Conservation (phyloP, 768 basidiomycete species). For the Trichaptum fuscoviolaceum region DNA sequence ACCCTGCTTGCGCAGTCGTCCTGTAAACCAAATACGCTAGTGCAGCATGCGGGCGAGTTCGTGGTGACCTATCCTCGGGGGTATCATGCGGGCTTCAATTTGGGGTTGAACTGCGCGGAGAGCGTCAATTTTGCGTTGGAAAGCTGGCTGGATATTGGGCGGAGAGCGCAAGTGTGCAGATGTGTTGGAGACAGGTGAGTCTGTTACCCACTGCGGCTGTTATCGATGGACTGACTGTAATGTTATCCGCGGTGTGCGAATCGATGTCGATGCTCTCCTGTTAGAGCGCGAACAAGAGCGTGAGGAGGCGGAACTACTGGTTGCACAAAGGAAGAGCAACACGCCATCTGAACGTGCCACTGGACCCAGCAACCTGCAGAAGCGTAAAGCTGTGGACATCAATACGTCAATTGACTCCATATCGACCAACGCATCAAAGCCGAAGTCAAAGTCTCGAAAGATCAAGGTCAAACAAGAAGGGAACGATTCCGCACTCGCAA, state of each 20-base stretch:
- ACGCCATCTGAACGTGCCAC: conserved; percentile 11
- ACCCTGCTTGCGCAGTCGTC: conserved; percentile 72
- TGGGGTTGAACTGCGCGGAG: conserved; percentile 95
- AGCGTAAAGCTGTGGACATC: conserved; percentile 37
- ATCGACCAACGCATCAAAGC: conserved; percentile 10
- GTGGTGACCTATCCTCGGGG: conserved; percentile 93
- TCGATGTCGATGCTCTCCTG: conserved; percentile 87
- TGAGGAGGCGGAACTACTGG: conserved; percentile 2
- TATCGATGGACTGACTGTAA: background rate
- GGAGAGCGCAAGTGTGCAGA: conserved; percentile 69
- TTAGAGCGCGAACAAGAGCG: conserved; percentile 54
- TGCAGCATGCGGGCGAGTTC: conserved; percentile 93
- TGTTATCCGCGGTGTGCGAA: conserved; percentile 62
- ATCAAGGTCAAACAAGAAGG: conserved; percentile 30
- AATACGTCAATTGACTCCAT: conserved; percentile 16
- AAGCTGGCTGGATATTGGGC: conserved; percentile 87
- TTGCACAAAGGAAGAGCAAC: background rate
- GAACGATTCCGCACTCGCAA: conserved; percentile 15
- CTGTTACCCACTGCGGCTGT: conserved; percentile 1
- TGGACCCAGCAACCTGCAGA: conserved; percentile 20
- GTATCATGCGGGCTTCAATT: conserved; percentile 95
- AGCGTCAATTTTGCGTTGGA: conserved; percentile 96
- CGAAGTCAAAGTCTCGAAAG: conserved; percentile 47
- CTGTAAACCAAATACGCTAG: conserved; percentile 78
- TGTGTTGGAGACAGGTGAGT: conserved; percentile 70